Conservation (phyloP, 2,329 filamentous ascomycete genomes). For the Orbilia ellipsospora region DNA sequence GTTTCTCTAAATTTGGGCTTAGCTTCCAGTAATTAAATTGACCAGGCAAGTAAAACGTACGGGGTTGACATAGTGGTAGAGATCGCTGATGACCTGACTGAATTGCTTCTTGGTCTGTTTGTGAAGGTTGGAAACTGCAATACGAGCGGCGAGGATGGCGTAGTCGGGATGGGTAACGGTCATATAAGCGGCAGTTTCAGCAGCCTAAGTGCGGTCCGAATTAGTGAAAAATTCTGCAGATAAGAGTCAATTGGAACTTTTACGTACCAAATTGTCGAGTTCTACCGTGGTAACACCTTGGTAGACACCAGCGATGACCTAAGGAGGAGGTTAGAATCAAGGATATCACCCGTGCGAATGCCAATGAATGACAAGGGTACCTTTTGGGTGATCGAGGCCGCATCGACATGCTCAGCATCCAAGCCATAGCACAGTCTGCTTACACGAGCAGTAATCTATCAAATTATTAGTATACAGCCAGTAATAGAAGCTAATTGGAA, state of each 20-base stretch:
- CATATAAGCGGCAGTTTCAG: constrained; percentile 99
- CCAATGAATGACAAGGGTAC: constrained; percentile 2
- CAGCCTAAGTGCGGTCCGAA: constrained; percentile 70
- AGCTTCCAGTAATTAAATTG: background rate
- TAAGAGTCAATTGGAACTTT: background rate
- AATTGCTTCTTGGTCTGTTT: constrained; percentile 99
- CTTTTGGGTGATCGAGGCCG: constrained; percentile 97
- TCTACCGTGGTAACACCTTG: constrained; percentile 97
- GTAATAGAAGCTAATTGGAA: background rate
- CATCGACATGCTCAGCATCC: constrained; percentile 94
- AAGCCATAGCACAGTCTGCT: constrained; percentile 97
- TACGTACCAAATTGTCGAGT: constrained; percentile 90
- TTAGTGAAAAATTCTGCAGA: constrained; percentile 6
- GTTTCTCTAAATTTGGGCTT: constrained; percentile 71
- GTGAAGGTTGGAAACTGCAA: constrained; percentile 98
- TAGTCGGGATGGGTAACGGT: constrained; percentile 99
- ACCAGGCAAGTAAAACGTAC: constrained; percentile 39
- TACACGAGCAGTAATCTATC: constrained; percentile 90
- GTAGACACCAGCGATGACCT: constrained; percentile 97
- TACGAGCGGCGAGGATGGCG: constrained; percentile 96
- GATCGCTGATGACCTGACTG: constrained; percentile 91
- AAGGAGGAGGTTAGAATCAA: background rate
- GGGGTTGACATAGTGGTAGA: constrained; percentile 96
- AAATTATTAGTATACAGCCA: constrained; percentile 9
- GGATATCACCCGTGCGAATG: background rate